Percentiles rank a stretch among this genome's conserved stretches.
Conservation (phyloP, 2,329 filamentous ascomycete genomes). For the Aspergillus piperis region DNA sequence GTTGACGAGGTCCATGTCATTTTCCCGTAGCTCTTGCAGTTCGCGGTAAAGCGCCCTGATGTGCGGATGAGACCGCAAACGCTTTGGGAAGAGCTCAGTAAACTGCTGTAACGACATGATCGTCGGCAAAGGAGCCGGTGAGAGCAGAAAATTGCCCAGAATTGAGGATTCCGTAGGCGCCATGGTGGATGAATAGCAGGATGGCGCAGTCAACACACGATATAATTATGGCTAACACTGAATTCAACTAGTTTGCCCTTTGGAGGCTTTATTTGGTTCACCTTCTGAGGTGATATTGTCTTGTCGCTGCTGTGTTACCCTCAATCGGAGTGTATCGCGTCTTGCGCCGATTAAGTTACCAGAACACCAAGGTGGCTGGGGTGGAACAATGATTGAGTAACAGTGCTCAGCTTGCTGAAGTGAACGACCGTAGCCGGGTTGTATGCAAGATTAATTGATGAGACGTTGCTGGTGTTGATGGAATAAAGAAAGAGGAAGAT, state of each 20-base stretch:
- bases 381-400: neutral
- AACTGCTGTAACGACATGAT: slow-evolving; percentile 75
- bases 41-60: slow-evolving; percentile 75
- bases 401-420: neutral
- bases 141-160: slow-evolving; percentile 74
- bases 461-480: neutral
- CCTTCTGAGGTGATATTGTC: neutral
- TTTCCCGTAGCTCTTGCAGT: slow-evolving; percentile 71
- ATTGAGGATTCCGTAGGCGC: slow-evolving; percentile 73
- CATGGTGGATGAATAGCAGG: slow-evolving; percentile 52
- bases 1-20: slow-evolving; percentile 67
- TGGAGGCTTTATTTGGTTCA: neutral
- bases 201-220: neutral
- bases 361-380: neutral
- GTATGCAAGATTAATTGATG: neutral
- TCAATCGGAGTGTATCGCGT: slow-evolving; percentile 6
- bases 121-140: slow-evolving; percentile 71
- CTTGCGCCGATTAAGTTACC: neutral
- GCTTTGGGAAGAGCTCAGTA: slow-evolving; percentile 71
- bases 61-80: slow-evolving; percentile 65
- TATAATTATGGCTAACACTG: neutral
- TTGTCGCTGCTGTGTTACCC: slow-evolving; percentile 4
- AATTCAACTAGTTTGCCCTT: too few species aligned
- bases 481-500: neutral
- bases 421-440: neutral